These are phyloP conservation scores for Podaxis mareebaensis DNA, from an alignment of 768 basidiomycete species.

Conservation along the genomic window DNA sequence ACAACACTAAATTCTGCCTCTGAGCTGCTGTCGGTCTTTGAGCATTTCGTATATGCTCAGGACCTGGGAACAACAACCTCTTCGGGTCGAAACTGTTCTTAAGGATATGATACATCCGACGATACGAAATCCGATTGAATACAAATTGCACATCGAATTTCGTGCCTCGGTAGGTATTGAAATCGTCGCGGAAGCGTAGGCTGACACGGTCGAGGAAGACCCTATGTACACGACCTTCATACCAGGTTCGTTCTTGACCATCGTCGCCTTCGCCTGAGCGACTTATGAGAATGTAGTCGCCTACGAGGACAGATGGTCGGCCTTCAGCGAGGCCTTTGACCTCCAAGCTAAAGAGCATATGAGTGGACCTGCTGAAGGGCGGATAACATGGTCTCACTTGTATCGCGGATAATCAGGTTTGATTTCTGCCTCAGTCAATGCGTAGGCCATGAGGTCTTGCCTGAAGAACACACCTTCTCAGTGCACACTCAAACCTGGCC, in stretches of 20 bases:
- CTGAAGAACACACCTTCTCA: constrained; percentile 23
- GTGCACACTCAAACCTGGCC: constrained; percentile 2
- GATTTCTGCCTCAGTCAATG: constrained; percentile 37
- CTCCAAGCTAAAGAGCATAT: constrained; percentile 34
- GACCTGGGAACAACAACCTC: constrained; percentile 50
- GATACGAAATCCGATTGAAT: constrained; percentile 52
- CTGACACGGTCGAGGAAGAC: constrained; percentile 43
- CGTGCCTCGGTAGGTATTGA: constrained; percentile 39
- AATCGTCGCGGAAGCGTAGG: constrained; percentile 46
- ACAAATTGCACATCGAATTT: constrained; percentile 57
- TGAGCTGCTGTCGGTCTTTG: constrained; percentile 21
- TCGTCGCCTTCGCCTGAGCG: constrained; percentile 23
- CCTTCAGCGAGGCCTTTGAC: constrained; percentile 61
- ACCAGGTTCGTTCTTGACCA: constrained; percentile 31
- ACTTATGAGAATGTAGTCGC: constrained; percentile 43
- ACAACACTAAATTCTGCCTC: constrained; percentile 24
- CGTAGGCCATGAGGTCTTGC: constrained; percentile 38
- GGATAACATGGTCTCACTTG: constrained; percentile 32
- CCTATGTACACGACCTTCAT: constrained; percentile 49
- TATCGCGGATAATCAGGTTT: constrained; percentile 39
- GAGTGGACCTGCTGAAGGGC: neutral
- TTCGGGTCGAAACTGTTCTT: constrained; percentile 35
- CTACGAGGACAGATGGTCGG: constrained; percentile 58
- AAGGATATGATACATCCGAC: constrained; percentile 57
- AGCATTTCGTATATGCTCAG: constrained; percentile 24